A percentile compares a stretch with the other conserved stretches of the same genome.
Evolutionary conservation across 805 yeast species (phyloP).

Genomic region (Suhomyces faveliae): DNA sequence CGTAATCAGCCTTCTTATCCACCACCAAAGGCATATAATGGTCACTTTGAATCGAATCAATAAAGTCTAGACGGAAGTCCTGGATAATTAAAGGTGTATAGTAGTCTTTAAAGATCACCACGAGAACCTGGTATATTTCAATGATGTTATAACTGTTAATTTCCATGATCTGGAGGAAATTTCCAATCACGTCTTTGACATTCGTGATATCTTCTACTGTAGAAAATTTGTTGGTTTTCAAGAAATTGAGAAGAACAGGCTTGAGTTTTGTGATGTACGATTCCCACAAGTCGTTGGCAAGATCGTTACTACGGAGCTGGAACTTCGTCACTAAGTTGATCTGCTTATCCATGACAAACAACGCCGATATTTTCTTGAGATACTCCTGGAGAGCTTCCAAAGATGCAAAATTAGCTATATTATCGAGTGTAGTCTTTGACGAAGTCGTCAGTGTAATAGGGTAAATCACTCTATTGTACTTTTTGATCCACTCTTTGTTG

Average conservation of each 20-base stretch:
- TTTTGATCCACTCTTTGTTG: slow-evolving; percentile 66
- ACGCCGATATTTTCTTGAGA: slow-evolving; percentile 66
- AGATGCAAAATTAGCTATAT: slow-evolving; percentile 27
- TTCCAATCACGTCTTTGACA: slow-evolving; percentile 64
- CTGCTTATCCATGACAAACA: slow-evolving; percentile 71
- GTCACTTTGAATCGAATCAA: slow-evolving; percentile 65
- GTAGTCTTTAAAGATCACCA: slow-evolving; percentile 53
- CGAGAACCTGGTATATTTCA: slow-evolving; percentile 60
- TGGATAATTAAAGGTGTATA: slow-evolving; percentile 56
- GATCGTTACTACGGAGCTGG: slow-evolving; percentile 59
- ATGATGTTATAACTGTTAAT: slow-evolving; percentile 60
- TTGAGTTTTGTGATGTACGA: slow-evolving; percentile 57
- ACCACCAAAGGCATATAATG: slow-evolving; percentile 86
- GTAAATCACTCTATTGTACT: slow-evolving; percentile 68
- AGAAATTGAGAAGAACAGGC: slow-evolving; percentile 53
- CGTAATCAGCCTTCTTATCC: slow-evolving; percentile 56
- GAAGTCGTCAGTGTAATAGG: slow-evolving; percentile 46
- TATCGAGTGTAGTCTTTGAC: slow-evolving; percentile 17
- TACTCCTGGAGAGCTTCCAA: slow-evolving; percentile 49
- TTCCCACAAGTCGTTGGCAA: slow-evolving; percentile 74
- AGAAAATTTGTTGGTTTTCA: slow-evolving; percentile 38
- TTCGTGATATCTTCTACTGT: slow-evolving; percentile 43
- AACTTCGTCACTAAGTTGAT: slow-evolving; percentile 62
- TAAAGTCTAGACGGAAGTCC: slow-evolving; percentile 61
- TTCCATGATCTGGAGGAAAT: slow-evolving; percentile 74